Evolutionary conservation across 768 basidiomycete genomes (phyloP), one percentile per base, ranked within the genome.

Genomic region (Porphyrellus cyaneotinctus): DNA sequence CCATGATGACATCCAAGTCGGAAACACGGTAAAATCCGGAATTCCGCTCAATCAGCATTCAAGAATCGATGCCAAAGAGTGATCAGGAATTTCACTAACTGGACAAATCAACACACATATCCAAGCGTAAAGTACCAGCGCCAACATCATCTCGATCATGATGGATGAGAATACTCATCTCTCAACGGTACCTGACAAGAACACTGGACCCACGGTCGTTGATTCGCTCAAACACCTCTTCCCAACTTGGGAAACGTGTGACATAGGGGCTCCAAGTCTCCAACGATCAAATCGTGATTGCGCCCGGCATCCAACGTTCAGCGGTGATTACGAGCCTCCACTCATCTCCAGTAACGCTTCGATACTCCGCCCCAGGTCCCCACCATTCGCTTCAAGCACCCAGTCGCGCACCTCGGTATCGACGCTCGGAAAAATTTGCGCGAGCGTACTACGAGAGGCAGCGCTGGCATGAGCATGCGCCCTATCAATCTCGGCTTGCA

Each of bases 281-380:
- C 33, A 47, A 6, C 33, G 33, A 49, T 20, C 44, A 15, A 7
- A 31, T 32, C 36, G 38, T 9, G n/a, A 30, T 47, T 18, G 38
- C 18, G 23, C 28, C 41, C 20, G 26, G 30, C 22, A 26, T 6
- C 3, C 20, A 20, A 32, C 18, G 44, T 45, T 13, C 13, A 9
- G 1, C n/a, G 15, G 28, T 36, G 23, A 26, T 44, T 50, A 68
- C 22, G 62, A 58, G 5, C 64, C 66, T 38, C 71, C 71, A 41
- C 72, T 72, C 77, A 92, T 89, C 72, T 93, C 91, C 64, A 93
- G 71, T 55, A 93, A 66, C 44, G 77, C 82, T 64, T 95, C 94
- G 60, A 95, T 94, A 64, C 91, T 94, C 77, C 81, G 82, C 37
- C 92, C 93, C 52, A 97, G 65, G 72, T 97, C 92, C 18, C 91